These are phyloP conservation scores for Posidonia australis DNA, from an alignment of 106 monocot genomes.

Conservation along the genomic window DNA sequence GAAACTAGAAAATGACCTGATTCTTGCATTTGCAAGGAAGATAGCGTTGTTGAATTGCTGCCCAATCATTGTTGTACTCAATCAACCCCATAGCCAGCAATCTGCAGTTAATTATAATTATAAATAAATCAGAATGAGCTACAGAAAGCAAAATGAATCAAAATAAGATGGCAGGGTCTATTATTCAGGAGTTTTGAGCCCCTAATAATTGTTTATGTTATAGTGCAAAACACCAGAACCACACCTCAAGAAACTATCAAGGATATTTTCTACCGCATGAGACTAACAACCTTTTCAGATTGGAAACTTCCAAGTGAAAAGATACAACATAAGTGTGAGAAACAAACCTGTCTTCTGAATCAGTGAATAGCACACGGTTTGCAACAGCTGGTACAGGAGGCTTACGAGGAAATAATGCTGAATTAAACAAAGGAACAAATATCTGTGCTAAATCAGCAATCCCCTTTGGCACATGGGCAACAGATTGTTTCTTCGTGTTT, in stretches of 20 bases:
- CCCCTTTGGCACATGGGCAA: slow-evolving; percentile 68
- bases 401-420: slow-evolving; percentile 70
- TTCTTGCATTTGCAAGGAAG: slow-evolving; percentile 89
- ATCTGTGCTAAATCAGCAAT: slow-evolving; percentile 57
- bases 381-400: slow-evolving; percentile 56
- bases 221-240: no score
- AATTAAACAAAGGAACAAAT: slow-evolving; percentile 64
- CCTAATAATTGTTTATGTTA: no score
- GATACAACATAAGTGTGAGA: slow-evolving; percentile 1
- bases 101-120: slow-evolving; percentile 30
- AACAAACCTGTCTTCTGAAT: slow-evolving; percentile 72
- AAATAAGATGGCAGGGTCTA: no score
- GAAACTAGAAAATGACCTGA: slow-evolving; percentile 39
- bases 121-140: neutral
- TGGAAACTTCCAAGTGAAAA: neutral
- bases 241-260: no score
- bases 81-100: slow-evolving; percentile 86
- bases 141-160: neutral
- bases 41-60: slow-evolving; percentile 69
- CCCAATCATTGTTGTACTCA: slow-evolving; percentile 92
- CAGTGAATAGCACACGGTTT: slow-evolving; percentile 86
- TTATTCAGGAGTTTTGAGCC: no score
- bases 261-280: no score
- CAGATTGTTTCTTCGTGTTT: slow-evolving; percentile 44
- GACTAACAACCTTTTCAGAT: no score